Evolutionary conservation across 768 basidiomycete genomes (phyloP).

Genomic region (Tulasnella sp.): DNA sequence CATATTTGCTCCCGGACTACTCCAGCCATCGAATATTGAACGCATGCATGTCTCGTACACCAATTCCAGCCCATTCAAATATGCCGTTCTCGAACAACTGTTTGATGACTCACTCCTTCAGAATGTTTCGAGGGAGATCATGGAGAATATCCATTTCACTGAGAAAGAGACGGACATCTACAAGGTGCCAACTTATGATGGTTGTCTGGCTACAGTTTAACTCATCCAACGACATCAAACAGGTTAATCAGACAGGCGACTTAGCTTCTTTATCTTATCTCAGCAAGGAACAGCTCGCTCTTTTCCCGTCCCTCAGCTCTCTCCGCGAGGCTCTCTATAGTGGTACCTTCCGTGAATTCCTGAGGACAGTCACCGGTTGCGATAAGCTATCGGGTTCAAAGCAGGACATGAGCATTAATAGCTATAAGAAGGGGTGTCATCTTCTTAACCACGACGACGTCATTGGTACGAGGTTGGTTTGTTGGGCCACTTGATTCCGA

Average conservation of each 20-base stretch:
- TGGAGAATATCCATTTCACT: slow-evolving; percentile 66
- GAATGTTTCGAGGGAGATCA: slow-evolving; percentile 75
- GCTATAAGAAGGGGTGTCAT: slow-evolving; percentile 85
- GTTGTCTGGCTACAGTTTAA: not conserved
- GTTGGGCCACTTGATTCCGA: not conserved
- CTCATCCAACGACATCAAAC: slow-evolving; percentile 1
- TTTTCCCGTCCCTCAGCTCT: slow-evolving; percentile 66
- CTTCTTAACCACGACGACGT: slow-evolving; percentile 98
- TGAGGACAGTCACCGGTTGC: slow-evolving; percentile 82
- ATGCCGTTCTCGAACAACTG: slow-evolving; percentile 68
- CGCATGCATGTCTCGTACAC: slow-evolving; percentile 47
- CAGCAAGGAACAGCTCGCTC: slow-evolving; percentile 59
- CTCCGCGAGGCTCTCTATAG: slow-evolving; percentile 93
- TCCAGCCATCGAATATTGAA: slow-evolving; percentile 47
- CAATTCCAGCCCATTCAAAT: slow-evolving; percentile 62
- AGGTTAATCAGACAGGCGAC: slow-evolving; percentile 98
- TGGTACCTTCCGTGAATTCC: slow-evolving; percentile 62
- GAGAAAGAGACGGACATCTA: slow-evolving; percentile 99
- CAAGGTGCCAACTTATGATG: slow-evolving; percentile 45
- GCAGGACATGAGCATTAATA: slow-evolving; percentile 91
- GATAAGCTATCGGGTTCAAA: slow-evolving; percentile 83
- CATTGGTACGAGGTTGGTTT: slow-evolving; percentile 60
- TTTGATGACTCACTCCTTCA: slow-evolving; percentile 75
- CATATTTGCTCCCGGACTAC: slow-evolving; percentile 43
- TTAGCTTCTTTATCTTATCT: slow-evolving; percentile 88